Conservation (phyloP, 352 stramenopile genomes). For the Globisporangium rhizosaccharum region DNA sequence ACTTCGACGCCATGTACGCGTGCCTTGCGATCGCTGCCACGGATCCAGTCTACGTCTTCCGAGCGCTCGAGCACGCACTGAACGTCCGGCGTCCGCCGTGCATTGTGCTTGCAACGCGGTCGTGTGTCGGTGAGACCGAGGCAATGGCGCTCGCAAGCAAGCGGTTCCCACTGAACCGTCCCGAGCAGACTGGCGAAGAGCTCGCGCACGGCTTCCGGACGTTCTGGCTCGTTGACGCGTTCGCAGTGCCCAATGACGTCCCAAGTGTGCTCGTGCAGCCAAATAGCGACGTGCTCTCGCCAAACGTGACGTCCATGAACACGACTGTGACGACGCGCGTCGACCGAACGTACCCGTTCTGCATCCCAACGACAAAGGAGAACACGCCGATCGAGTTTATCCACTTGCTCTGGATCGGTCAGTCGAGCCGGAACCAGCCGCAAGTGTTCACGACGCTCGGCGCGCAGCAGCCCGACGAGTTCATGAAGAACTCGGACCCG, state of each 20-base stretch:
- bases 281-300: constrained; percentile 72
- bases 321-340: constrained; percentile 81
- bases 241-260: constrained; percentile 38
- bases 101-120: constrained; percentile 59
- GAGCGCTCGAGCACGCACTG: constrained; percentile 83
- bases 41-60: constrained; percentile 50
- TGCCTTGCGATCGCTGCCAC: constrained; percentile 42
- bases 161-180: constrained; percentile 71
- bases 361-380: constrained; percentile 85
- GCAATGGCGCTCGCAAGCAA: constrained; percentile 11
- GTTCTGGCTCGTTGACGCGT: constrained; percentile 63
- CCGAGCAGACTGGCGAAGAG: constrained; percentile 91
- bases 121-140: constrained; percentile 17
- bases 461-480: constrained; percentile 88
- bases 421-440: constrained; percentile 86
- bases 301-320: constrained; percentile 81
- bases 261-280: constrained; percentile 63
- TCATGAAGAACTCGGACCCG: constrained; percentile 85
- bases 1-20: constrained; percentile 37
- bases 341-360: constrained; percentile 90
- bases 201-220: constrained; percentile 86
- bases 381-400: constrained; percentile 93
- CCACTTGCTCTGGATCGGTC: constrained; percentile 87
- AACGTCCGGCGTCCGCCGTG: constrained; percentile 83
- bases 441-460: constrained; percentile 88